Base-by-base conservation (phyloP, 129 eudicot genomes). In the Ambrosia trifida region DNA sequence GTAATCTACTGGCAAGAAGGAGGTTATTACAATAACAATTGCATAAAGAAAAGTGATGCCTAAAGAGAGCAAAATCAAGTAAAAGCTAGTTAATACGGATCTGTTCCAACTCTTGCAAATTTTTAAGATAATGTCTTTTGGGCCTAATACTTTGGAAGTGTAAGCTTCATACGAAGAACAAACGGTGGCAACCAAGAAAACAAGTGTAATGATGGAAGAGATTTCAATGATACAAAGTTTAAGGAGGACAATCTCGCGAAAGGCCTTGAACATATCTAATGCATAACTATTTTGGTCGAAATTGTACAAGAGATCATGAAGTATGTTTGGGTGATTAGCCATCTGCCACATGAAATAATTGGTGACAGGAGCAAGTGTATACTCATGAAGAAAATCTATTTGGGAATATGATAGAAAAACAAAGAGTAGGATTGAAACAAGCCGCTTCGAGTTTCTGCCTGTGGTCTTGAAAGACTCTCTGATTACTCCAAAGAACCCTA, bases 151-250 rank as follows among this genome's bases (percentile, higher is more conserved):
- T 60, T 76, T 76, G 0, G 71, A 61, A 3, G 71, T 66, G 66
- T 76, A 76, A 64, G 81, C 81, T 66, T 70, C 84, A 28, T 56
- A 80, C 4, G 80, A 75, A 11, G 84, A 64, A 4, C 69, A 64
- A 41, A 74, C 49, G 14, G 63, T 54, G 31, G 56, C 35, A 28
- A 69, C 38, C 40, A 70, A 62, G 63, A 74, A 69, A 69, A 51
- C 35, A 20, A 68, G 58, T 14, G 67, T 41, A 51, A 58, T 57
- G 40, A 46, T 32, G 17, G 44, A 60, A 16, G 79, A 80, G 11
- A 73, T 11, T 2, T 41, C 45, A 5, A 43, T 24, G 68, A 64
- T 20, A 7, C 56, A 19, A 31, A 74, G 47, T 52, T 68, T 12
- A 10, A 68, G 28, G 0, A 14, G 20, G 7, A 80, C 36, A 44